Base-by-base conservation (phyloP, 2,329 filamentous ascomycete genomes). In the Aspergillus hortae region DNA sequence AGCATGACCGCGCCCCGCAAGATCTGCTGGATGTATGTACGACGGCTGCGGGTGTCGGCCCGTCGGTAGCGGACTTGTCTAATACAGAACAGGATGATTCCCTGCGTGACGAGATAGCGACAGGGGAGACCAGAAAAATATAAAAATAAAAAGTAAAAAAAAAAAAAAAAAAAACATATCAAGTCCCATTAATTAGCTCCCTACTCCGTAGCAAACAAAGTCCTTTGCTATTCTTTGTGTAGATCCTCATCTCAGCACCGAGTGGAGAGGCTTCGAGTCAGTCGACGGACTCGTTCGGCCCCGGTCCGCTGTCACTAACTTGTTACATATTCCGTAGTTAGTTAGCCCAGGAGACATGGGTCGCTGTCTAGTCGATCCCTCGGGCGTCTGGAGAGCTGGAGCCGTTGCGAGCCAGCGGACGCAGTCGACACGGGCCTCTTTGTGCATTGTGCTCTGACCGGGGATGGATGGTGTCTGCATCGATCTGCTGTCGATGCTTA, bases 11-110 rank as follows among this genome's bases (percentile, higher is more conserved):
- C 21, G 53, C 58, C 58, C 58, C 57, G 57, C 57, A 55, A 56
- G 58, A 61, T 61, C 58, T 58, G 49, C 58, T 60, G 54, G 55
- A 60, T 58, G 59, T 61, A 58, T 56, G 59, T 61, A 56, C 55
- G 50, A 57, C 57, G 59, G 59, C 57, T 59, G 57, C 59, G 59
- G 57, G 59, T 51, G 57, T 58, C 59, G 59, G 59, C 35, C 59
- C 59, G 59, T 60, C 59, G 46, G 57, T 61, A 61, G 57, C 57
- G 56, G 56, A 54, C 51, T 57, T 47, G 50, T 53, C 45, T 23
- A 42, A 38, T 38, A 6, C 35, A 17, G 15, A n/a, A 11, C 6
- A 38, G 7, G 35, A 38, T 14, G 14, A n/a, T n/a, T 38, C 46
- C 47, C 51, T 54, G 46, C 44, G 49, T 46, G 49, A 42, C 49